A percentile compares a stretch with the other conserved stretches of the same genome.
phyloP scores from a whole-genome alignment of 2,329 filamentous ascomycete genomes.

The Botrytis tulipae region DNA sequence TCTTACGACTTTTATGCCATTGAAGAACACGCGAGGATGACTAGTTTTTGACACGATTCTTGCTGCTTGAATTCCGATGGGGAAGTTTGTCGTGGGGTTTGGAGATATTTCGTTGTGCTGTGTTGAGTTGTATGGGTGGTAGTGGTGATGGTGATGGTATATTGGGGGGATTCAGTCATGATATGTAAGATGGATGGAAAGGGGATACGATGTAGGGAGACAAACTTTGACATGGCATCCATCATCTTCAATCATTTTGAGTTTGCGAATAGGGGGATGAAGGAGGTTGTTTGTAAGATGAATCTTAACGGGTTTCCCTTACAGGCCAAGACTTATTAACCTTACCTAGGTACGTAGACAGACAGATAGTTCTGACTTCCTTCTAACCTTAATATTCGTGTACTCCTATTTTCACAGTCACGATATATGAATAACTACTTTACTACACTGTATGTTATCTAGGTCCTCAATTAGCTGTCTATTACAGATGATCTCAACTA shows the following conservation, averaged over 20 bases:
- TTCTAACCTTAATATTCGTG: too few relatives aligned
- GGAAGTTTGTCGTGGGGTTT: neutral
- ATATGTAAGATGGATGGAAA: neutral
- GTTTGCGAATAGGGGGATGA: slow-evolving; percentile 11
- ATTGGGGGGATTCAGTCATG: neutral
- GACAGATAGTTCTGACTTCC: too few relatives aligned
- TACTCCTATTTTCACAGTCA: too few relatives aligned
- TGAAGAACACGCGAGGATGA: slow-evolving; percentile 6
- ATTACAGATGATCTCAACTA: neutral
- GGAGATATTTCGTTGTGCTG: neutral
- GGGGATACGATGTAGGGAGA: neutral
- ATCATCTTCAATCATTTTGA: neutral
- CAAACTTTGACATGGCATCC: neutral
- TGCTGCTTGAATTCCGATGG: neutral
- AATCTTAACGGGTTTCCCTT: neutral
- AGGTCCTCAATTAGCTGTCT: neutral
- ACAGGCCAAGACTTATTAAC: neutral
- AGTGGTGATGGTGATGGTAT: neutral
- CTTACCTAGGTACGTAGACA: too few relatives aligned
- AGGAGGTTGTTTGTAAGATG: neutral
- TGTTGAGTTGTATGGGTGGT: neutral
- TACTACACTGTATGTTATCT: neutral
- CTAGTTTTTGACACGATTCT: neutral
- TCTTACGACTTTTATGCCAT: slow-evolving; percentile 19
- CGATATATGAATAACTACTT: too few relatives aligned